Evolutionary conservation across 371 early-diverging fungal genomes (phyloP).

Genomic region (Circinella umbellata): DNA sequence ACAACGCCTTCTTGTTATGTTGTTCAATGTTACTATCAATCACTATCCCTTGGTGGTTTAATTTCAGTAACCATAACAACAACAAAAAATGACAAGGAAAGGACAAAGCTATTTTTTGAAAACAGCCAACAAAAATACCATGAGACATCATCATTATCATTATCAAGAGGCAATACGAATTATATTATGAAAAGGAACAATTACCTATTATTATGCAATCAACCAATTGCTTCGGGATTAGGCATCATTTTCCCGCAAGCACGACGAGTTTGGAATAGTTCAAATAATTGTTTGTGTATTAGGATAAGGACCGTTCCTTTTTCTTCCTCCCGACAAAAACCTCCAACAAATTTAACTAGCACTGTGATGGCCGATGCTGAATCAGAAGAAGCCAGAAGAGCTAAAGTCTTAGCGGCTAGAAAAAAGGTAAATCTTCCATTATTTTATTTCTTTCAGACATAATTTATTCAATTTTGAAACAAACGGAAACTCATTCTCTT

Average conservation of each 20-base stretch:
- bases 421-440: slow-evolving; percentile 29
- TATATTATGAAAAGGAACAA: background rate
- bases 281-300: too few species aligned
- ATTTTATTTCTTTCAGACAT: background rate
- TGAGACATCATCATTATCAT: background rate
- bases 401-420: slow-evolving; percentile 39
- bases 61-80: background rate
- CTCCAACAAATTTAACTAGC: background rate
- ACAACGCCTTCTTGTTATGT: background rate
- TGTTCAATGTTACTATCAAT: background rate
- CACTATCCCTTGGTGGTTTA: background rate
- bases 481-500: background rate
- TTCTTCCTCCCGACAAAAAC: background rate
- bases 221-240: background rate
- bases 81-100: background rate
- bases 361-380: slow-evolving; percentile 29
- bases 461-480: background rate
- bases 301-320: background rate
- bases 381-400: slow-evolving; percentile 39
- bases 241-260: background rate
- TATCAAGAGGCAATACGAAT: background rate
- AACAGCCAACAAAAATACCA: too few species aligned
- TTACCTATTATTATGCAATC: background rate
- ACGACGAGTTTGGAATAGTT: too few species aligned
- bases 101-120: too few species aligned